A percentile compares a stretch with the other conserved stretches of the same genome.
Evolutionary conservation across 2,329 filamentous ascomycete species (phyloP).

Genomic region (Diaporthe humulicola): DNA sequence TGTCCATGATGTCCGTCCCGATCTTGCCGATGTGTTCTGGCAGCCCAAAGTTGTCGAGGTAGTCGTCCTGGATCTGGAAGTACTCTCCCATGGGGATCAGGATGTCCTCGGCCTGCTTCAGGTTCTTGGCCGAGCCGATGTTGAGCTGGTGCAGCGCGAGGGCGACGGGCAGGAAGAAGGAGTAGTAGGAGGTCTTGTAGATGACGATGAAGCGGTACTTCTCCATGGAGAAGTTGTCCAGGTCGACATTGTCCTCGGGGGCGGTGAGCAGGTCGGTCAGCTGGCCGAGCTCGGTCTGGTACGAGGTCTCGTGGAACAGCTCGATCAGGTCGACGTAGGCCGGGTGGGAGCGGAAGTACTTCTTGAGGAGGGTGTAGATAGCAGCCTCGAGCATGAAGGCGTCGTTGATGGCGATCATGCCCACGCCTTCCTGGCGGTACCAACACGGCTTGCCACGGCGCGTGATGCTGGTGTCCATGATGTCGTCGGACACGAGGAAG

Average conservation of each 20-base stretch:
- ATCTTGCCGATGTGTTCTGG: conserved; percentile 97
- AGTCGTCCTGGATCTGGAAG: conserved; percentile 99
- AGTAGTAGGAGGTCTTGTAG: conserved; percentile 99
- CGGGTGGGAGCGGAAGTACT: conserved; percentile 90
- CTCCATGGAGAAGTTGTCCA: conserved; percentile 93
- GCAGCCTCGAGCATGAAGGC: conserved; percentile 92
- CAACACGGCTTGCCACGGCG: conserved; percentile 95
- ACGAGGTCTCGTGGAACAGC: conserved; percentile 94
- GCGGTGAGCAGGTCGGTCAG: conserved; percentile 95
- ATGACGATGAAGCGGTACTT: conserved; percentile 99
- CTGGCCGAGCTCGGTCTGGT: conserved; percentile 96
- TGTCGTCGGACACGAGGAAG: conserved; percentile 98
- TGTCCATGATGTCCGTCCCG: conserved; percentile 98
- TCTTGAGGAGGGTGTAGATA: conserved; percentile 94
- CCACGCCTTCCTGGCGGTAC: conserved; percentile 91
- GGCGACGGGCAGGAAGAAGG: conserved; percentile 97
- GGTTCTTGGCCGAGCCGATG: conserved; percentile 87
- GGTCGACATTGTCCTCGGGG: conserved; percentile 91
- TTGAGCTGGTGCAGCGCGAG: conserved; percentile 89
- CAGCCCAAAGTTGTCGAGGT: conserved; percentile 96
- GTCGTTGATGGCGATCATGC: conserved; percentile 98
- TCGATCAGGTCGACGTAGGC: conserved; percentile 93
- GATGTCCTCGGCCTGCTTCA: conserved; percentile 90
- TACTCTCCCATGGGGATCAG: conserved; percentile 98
- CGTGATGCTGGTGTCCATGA: conserved; percentile 97